Conservation (phyloP, 106 monocot genomes). For the Phalaenopsis equestris region DNA sequence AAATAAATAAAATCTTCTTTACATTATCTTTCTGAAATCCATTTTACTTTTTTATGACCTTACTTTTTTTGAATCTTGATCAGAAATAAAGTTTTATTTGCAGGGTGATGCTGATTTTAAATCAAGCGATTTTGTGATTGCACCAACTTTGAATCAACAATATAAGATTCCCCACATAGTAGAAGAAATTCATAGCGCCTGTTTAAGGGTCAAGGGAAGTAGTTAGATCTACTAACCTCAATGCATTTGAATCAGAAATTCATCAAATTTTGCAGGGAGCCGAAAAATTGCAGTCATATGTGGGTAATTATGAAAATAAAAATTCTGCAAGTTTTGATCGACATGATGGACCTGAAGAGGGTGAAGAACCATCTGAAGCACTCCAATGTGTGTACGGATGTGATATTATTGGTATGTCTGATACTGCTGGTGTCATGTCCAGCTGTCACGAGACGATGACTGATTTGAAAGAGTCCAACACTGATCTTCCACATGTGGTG, state of each 20-base stretch:
- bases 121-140: constrained; percentile 5
- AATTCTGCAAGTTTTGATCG: not conserved
- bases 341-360: constrained; percentile 9
- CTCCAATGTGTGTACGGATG: not conserved
- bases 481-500: constrained; percentile 17
- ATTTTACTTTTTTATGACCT: not conserved
- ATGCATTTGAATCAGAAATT: not conserved
- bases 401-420: constrained; percentile 9
- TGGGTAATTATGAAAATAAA: not conserved
- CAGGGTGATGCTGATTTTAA: constrained; percentile 20
- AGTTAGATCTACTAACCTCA: not conserved
- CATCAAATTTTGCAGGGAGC: not conserved
- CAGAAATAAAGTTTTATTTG: constrained; percentile 5
- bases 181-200: not conserved
- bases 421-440: not conserved
- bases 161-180: not conserved
- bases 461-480: constrained; percentile 42
- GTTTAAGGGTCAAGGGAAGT: not conserved
- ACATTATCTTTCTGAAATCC: not conserved
- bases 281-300: not conserved
- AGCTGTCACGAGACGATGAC: constrained; percentile 25
- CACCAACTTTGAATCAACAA: not conserved
- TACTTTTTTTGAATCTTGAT: not conserved
- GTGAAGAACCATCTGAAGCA: constrained; percentile 6
- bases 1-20: not conserved